A percentile compares a stretch with the other conserved stretches of the same genome.
Conservation (phyloP, 345 rosid species). For the Citrus australasica region DNA sequence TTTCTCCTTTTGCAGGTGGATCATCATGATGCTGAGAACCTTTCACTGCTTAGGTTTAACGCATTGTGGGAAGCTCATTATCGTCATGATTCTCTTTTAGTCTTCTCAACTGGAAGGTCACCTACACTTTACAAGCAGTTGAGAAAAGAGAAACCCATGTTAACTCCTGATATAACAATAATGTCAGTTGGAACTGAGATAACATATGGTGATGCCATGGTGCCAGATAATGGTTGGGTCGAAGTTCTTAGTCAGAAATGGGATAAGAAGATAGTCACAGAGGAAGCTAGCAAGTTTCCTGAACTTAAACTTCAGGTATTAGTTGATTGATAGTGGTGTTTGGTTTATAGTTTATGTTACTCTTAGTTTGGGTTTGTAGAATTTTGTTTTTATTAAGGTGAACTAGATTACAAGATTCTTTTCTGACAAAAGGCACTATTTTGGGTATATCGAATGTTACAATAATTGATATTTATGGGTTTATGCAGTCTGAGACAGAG, state of each 20-base stretch:
- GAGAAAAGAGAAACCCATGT: constrained; percentile 82
- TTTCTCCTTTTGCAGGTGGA: constrained; percentile 60
- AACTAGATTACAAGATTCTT: neutral
- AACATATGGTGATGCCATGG: constrained; percentile 81
- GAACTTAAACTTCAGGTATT: constrained; percentile 91
- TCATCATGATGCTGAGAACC: constrained; percentile 86
- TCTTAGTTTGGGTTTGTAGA: neutral
- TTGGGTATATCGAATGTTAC: constrained; percentile 10
- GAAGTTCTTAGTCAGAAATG: constrained; percentile 75
- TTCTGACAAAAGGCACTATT: neutral
- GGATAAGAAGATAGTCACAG: constrained; percentile 64
- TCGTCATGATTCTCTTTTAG: constrained; percentile 81
- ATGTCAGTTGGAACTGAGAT: constrained; percentile 99
- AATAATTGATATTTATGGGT: constrained; percentile 14
- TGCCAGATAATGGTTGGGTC: constrained; percentile 93
- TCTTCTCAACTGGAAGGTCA: constrained; percentile 95
- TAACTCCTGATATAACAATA: constrained; percentile 91
- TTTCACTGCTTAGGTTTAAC: constrained; percentile 78
- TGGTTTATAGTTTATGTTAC: neutral
- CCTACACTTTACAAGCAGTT: constrained; percentile 71
- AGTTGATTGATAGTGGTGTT: neutral
- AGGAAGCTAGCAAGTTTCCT: constrained; percentile 76
- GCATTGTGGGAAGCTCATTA: constrained; percentile 80
- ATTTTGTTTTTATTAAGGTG: neutral
- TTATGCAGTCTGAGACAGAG: constrained; percentile 80